Evolutionary conservation across 1,284 basidiomycete species (phyloP), one percentile per base, ranked within the genome.

Genomic region (Cystobasidium sp.): DNA sequence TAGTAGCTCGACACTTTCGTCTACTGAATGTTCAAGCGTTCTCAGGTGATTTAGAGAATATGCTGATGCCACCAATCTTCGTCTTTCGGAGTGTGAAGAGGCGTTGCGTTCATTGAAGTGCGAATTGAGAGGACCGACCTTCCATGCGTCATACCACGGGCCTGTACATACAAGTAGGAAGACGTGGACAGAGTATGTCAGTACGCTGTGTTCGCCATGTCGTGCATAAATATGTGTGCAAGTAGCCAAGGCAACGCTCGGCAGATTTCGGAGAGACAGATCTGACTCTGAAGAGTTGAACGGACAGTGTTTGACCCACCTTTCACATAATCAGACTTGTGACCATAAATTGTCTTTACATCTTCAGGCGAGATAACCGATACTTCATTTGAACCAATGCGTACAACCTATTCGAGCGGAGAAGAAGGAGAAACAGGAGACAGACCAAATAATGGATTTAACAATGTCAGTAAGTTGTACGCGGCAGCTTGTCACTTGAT

Each of bases 31-130:
- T 68, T 80, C 79, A 31, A 80, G 78, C 49, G 77, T 77, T 46
- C 78, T 75, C 0, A 80, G 75, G 47, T 75, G 75, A 68, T 75
- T 79, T 68, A 79, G 77, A 63, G 76, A 78, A 69, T 80, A 80
- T 6, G 79, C 79, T 46, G 75, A 75, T 1, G 79, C 77, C 6
- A 79, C 76, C 3, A 76, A 76, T 22, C 79, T 31, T 18, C 79
- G 75, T 16, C 77, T 70, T 47, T 75, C 76, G 53, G 70, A 75
- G 63, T 80, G 79, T 51, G 75, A 72, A 24, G 78, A 75, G 9
- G 78, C 76, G 46, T 80, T 78, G n/a, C 76, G 74, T 58, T 80
- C 78, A 59, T 77, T 76, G 55, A 80, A 80, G 68, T 80, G 77
- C 4, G 77, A 78, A 16, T 78, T 62, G 7, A 62, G 43, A 1